A percentile compares a stretch with the other conserved stretches of the same genome.
Conservation (phyloP, 202 grass and related monocot species). For the Zoysia matrella region DNA sequence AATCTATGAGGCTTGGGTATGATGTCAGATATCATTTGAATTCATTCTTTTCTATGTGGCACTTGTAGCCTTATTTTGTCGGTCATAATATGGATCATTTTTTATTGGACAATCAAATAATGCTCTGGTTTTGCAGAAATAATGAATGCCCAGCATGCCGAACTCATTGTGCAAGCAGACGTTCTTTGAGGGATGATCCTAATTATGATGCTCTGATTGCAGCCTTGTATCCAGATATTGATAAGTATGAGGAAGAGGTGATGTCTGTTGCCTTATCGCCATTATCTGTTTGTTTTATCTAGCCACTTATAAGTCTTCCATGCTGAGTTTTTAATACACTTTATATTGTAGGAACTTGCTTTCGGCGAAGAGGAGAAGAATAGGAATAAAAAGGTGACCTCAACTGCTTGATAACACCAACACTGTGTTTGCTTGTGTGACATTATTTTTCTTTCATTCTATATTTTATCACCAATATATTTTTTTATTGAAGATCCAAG, state of each 20-base stretch:
- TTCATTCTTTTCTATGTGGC: conserved; percentile 11
- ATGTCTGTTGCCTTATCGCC: conserved; percentile 5
- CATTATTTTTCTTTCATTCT: conserved; percentile 27
- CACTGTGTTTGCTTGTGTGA: conserved; percentile 17
- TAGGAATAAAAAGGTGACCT: conserved; percentile 86
- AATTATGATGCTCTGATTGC: conserved; percentile 51
- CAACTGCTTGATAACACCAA: background rate
- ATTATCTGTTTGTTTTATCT: conserved; percentile 23
- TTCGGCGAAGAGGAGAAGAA: conserved; percentile 86
- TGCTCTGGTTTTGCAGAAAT: too few species aligned
- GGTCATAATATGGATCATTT: conserved; percentile 12
- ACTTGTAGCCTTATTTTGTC: conserved; percentile 24
- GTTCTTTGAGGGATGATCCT: too few species aligned
- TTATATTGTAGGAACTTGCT: conserved; percentile 80
- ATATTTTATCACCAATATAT: conserved; percentile 13
- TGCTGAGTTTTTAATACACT: conserved; percentile 28
- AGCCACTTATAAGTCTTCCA: conserved; percentile 30
- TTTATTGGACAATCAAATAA: conserved; percentile 37
- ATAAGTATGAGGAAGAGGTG: conserved; percentile 99
- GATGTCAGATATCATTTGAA: conserved; percentile 26
- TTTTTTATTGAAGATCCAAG: conserved; percentile 80
- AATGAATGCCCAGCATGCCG: too few species aligned
- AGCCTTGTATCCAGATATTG: conserved; percentile 93
- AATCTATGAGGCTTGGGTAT: conserved; percentile 80
- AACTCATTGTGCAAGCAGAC: too few species aligned